Evolutionary conservation across 2,329 filamentous ascomycete species (phyloP), one percentile per base, ranked within the genome.

Genomic region (Lasiodiplodia citricola): DNA sequence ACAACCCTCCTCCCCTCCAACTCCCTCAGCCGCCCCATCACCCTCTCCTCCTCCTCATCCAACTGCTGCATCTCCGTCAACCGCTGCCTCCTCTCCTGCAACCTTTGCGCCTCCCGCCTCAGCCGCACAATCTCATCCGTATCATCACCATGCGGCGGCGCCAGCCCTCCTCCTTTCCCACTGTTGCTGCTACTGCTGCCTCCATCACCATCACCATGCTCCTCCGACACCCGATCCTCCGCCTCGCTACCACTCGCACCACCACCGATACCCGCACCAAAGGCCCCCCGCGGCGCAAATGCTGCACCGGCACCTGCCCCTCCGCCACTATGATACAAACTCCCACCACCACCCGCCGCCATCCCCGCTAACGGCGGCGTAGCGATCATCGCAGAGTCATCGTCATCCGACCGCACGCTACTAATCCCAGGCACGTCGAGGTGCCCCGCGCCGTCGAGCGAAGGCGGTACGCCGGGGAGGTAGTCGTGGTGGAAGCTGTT

Each of bases 11-110:
- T 63, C 47, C n/a, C 47, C 47, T 47, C 54, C 54, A 57, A 57
- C 54, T 38, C 54, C 35, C 54, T 57, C 54, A 38, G 14, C 54
- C 54, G 13, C 54, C 35, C 31, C 54, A 38, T 25, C n/a, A 57
- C 54, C 54, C 54, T 57, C 54, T 57, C 54, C 54, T 57, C 54
- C 54, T 57, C 54, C 31, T 38, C 54, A 37, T 57, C 54, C 54
- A 57, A 57, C 54, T 57, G 38, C 7, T 63, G 23, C 54, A 57
- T 57, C 54, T 57, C 18, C 54, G 54, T 57, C 54, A 57, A 38
- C 54, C 54, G 31, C 31, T 11, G 31, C 54, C 54, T 38, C 54
- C 35, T 21, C 54, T 57, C 54, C 54, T 23, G 54, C 54, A 57
- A 23, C 54, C 54, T 23, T 35, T 38, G 54, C 54, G 54, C 54